These are phyloP conservation scores for Yarrowia deformans DNA, from an alignment of 805 yeast genomes.

Conservation along the genomic window DNA sequence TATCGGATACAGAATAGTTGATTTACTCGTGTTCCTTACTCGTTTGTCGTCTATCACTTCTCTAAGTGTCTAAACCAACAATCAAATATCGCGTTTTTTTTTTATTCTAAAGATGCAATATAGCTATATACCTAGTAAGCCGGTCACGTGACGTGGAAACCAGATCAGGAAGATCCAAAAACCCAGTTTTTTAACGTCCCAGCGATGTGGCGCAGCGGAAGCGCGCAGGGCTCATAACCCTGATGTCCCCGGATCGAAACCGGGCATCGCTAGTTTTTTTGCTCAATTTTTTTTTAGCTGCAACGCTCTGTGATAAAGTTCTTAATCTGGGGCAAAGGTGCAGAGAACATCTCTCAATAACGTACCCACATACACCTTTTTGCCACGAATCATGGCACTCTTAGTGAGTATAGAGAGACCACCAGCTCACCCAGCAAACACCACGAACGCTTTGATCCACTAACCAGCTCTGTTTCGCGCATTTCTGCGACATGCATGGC, in stretches of 20 bases:
- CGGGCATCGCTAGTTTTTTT: conserved; percentile 74
- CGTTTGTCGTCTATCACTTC: background rate
- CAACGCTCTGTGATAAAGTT: conserved; percentile 3
- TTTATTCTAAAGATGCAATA: too few species aligned
- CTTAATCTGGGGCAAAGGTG: conserved; percentile 16
- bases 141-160: conserved; percentile 1
- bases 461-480: conserved; percentile 46
- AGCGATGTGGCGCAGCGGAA: conserved; percentile 65
- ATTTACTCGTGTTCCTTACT: background rate
- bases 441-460: background rate
- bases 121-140: too few species aligned
- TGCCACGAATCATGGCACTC: conserved; percentile 3
- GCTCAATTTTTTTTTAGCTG: background rate
- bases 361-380: background rate
- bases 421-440: background rate
- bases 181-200: background rate
- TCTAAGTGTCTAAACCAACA: too few species aligned
- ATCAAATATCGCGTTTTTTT: too few species aligned
- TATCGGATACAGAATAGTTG: background rate
- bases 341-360: background rate
- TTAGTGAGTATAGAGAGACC: conserved; percentile 4
- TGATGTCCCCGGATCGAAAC: conserved; percentile 94
- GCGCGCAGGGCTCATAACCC: conserved; percentile 98
- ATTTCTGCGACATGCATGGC: conserved; percentile 49
- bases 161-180: background rate